Conservation (phyloP, 768 basidiomycete species). For the Macrolepiota dolichaula region DNA sequence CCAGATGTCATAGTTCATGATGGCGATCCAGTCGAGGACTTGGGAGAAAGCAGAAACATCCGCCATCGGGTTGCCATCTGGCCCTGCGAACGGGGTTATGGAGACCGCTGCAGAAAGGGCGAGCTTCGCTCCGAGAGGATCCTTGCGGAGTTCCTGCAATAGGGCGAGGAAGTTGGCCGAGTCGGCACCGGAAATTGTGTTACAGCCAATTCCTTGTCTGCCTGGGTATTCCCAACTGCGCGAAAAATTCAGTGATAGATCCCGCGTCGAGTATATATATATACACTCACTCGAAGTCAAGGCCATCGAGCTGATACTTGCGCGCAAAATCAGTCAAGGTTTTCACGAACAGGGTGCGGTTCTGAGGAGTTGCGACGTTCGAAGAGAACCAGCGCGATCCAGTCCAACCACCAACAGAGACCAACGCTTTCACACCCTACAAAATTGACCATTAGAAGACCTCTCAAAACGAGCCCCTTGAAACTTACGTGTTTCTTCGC, state of each 20-base stretch:
- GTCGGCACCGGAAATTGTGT: slow-evolving; percentile 58
- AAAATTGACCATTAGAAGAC: background rate
- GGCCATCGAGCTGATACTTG: slow-evolving; percentile 55
- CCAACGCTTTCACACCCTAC: slow-evolving; percentile 54
- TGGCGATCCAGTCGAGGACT: slow-evolving; percentile 50
- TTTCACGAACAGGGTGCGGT: slow-evolving; percentile 62
- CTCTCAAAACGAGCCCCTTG: background rate
- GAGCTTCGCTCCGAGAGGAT: slow-evolving; percentile 49
- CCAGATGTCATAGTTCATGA: slow-evolving; percentile 75
- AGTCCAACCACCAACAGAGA: slow-evolving; percentile 71
- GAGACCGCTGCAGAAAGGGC: slow-evolving; percentile 52
- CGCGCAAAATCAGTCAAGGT: slow-evolving; percentile 48
- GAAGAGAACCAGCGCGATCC: slow-evolving; percentile 64
- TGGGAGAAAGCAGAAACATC: slow-evolving; percentile 73
- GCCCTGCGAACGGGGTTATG: slow-evolving; percentile 36
- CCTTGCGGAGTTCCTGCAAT: slow-evolving; percentile 64
- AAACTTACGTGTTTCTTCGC: slow-evolving; percentile 39
- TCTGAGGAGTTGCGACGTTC: slow-evolving; percentile 52
- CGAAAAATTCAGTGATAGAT: background rate
- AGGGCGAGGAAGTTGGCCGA: slow-evolving; percentile 78
- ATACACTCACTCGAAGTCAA: slow-evolving; percentile 48
- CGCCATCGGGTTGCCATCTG: slow-evolving; percentile 51
- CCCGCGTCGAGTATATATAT: background rate
- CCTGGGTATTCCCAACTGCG: slow-evolving; percentile 87
- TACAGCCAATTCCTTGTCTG: slow-evolving; percentile 67